Evolutionary conservation across 2,329 filamentous ascomycete genomes (phyloP).

Genomic region (Apiospora aurea): DNA sequence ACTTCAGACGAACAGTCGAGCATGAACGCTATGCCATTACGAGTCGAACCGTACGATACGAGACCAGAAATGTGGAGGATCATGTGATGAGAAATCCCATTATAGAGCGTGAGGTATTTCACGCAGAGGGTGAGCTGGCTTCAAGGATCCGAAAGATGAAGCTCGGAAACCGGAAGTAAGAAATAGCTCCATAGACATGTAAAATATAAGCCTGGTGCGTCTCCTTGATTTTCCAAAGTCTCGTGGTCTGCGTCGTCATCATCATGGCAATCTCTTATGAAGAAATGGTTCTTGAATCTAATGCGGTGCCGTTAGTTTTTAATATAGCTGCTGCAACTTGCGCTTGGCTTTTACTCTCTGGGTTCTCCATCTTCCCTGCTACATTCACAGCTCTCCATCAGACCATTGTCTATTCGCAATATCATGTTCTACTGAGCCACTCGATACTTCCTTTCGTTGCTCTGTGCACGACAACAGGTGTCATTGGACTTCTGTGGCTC

Average conservation of each 20-base stretch:
- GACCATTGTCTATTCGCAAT: neutral
- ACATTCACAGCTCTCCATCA: neutral
- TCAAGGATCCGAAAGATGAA: neutral
- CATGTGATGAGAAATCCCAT: neutral
- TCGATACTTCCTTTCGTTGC: neutral
- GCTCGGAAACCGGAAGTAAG: neutral
- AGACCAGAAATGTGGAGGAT: neutral
- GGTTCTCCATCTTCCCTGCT: neutral
- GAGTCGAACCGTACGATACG: neutral
- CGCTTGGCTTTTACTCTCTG: slow-evolving; percentile 1
- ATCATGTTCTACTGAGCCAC: neutral
- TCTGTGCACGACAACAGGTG: neutral
- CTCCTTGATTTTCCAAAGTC: neutral
- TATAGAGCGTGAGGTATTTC: neutral
- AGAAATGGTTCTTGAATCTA: slow-evolving; percentile 6
- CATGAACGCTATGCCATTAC: neutral
- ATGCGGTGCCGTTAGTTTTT: neutral
- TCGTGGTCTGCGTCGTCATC: neutral
- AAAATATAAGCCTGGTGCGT: neutral
- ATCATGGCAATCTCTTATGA: neutral
- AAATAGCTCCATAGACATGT: slow-evolving; percentile 5
- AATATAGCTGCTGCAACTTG: neutral
- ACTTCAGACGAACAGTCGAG: slow-evolving; percentile 1
- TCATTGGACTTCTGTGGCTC: neutral
- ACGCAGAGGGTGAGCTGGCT: neutral